phyloP scores from a whole-genome alignment of 1,284 basidiomycete genomes.

The Trichosporon inkin region DNA sequence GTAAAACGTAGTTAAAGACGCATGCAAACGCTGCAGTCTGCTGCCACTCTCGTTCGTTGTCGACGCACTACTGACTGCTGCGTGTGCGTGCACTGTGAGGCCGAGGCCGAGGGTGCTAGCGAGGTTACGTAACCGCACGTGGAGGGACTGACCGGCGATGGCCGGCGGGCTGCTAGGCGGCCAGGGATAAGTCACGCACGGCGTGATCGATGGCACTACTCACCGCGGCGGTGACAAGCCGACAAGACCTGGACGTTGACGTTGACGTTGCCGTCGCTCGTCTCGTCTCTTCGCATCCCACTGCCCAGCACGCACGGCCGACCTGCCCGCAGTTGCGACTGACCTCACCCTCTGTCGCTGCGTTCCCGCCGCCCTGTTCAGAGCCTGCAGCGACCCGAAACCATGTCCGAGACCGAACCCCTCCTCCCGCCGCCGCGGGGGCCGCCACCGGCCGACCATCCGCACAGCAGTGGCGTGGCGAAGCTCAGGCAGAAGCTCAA shows the following conservation, averaged over 20 bases:
- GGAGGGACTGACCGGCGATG: too few relatives aligned
- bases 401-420: slow-evolving; percentile 14
- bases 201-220: neutral
- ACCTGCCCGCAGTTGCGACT: neutral
- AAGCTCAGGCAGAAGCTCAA: neutral
- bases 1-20: neutral
- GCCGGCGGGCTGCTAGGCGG: too few relatives aligned
- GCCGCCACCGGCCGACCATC: neutral
- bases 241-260: neutral
- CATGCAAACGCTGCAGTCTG: neutral
- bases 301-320: neutral
- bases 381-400: neutral
- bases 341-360: neutral
- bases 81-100: neutral
- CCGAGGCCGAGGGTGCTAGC: too few relatives aligned
- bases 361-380: neutral
- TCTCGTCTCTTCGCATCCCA: neutral
- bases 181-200: neutral
- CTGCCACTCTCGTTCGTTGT: neutral
- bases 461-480: neutral
- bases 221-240: neutral
- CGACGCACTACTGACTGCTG: neutral
- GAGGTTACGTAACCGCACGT: too few relatives aligned
- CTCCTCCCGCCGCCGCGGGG: slow-evolving; percentile 16
- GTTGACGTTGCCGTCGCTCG: neutral